phyloP scores from a whole-genome alignment of 2,329 filamentous ascomycete genomes.

The Beauveria sp. region DNA sequence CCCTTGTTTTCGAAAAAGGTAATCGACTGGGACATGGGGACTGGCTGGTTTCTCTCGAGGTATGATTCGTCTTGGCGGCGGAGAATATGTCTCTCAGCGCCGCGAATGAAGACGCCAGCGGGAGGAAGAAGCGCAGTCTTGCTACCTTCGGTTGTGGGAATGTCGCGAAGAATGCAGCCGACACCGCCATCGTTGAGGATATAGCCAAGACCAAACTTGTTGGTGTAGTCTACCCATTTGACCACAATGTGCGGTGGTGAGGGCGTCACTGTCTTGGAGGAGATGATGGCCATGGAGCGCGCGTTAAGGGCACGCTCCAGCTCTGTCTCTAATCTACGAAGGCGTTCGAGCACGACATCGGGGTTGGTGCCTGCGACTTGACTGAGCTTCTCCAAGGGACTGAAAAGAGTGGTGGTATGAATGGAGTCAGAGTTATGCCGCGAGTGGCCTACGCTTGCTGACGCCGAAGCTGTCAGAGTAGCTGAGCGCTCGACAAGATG shows the following conservation, averaged over 20 bases:
- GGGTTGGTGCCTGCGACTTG: conserved; percentile 46
- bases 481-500: conserved; percentile 24
- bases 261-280: conserved; percentile 44
- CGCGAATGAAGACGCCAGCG: conserved; percentile 62
- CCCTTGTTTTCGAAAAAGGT: conserved; percentile 70
- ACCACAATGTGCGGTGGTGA: conserved; percentile 57
- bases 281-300: conserved; percentile 53
- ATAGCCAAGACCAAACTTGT: conserved; percentile 78
- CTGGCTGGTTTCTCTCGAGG: conserved; percentile 49
- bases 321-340: conserved; percentile 50
- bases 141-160: conserved; percentile 43
- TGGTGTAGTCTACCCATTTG: conserved; percentile 85
- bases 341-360: conserved; percentile 47
- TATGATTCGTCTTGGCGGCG: conserved; percentile 50
- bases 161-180: conserved; percentile 58
- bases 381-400: conserved; percentile 43
- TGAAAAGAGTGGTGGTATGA: conserved; percentile 45
- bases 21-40: conserved; percentile 55
- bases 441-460: conserved; percentile 17
- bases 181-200: conserved; percentile 76
- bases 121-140: conserved; percentile 52
- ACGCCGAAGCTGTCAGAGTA: conserved; percentile 21
- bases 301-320: conserved; percentile 56
- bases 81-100: conserved; percentile 63
- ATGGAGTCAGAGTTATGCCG: conserved; percentile 23